Conservation (phyloP, 2,329 filamentous ascomycete genomes). For the Trichoderma sp. region DNA sequence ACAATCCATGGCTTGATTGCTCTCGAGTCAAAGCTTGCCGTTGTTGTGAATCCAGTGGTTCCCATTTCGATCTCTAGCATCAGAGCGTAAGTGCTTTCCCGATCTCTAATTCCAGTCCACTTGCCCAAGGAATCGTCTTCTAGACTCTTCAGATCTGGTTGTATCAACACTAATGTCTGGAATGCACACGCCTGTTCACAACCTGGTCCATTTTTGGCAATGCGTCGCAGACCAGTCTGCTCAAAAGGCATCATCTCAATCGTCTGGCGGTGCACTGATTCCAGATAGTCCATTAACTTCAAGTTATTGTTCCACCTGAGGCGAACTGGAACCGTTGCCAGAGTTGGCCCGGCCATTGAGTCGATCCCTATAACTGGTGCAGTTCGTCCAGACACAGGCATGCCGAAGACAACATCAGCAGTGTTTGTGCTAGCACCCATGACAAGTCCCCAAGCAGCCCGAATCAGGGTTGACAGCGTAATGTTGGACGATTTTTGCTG, state of each 20-base stretch:
- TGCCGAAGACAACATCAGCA: not conserved
- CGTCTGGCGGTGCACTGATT: not conserved
- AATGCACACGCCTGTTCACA: not conserved
- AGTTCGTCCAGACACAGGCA: not conserved
- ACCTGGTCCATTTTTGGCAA: not conserved
- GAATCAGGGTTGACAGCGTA: not conserved
- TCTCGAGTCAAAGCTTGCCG: not conserved
- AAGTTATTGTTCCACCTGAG: too few species aligned
- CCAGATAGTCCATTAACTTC: too few species aligned
- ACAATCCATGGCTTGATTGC: not conserved
- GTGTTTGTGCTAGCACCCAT: not conserved
- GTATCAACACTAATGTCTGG: not conserved
- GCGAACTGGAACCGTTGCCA: too few species aligned
- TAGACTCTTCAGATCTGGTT: not conserved
- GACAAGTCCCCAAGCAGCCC: not conserved
- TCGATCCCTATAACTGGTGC: not conserved
- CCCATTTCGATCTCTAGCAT: not conserved
- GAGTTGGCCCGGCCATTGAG: too few species aligned
- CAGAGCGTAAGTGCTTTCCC: not conserved
- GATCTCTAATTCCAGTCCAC: not conserved
- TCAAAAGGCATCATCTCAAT: not conserved
- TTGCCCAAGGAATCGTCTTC: not conserved
- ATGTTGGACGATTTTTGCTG: not conserved
- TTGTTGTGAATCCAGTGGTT: not conserved
- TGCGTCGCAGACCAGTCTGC: not conserved